Percentiles rank a stretch among this genome's conserved stretches.
Conservation (phyloP, 345 rosid species). For the Zanthoxylum bungeanum region DNA sequence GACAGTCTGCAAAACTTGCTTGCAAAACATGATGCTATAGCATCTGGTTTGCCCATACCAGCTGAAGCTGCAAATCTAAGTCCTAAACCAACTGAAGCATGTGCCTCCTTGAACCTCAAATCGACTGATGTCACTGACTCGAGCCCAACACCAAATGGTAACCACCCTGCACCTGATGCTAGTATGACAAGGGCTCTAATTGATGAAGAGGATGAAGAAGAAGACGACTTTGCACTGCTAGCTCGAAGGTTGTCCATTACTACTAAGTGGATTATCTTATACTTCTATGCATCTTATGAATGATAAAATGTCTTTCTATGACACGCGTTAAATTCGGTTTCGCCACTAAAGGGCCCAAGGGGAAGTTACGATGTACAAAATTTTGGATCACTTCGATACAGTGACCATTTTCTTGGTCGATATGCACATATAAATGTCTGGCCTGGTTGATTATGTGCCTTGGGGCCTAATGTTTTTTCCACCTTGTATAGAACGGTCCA, state of each 20-base stretch:
- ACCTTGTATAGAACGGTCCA: too few species aligned
- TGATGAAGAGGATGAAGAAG: conserved; percentile 91
- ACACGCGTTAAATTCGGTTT: too few species aligned
- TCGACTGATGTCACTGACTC: conserved; percentile 47
- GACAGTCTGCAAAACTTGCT: conserved; percentile 74
- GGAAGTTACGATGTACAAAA: too few species aligned
- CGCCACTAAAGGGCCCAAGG: too few species aligned
- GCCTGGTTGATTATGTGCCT: too few species aligned
- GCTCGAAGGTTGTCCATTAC: conserved; percentile 72
- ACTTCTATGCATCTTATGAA: too few species aligned
- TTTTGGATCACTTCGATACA: too few species aligned
- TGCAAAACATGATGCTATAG: conserved; percentile 84
- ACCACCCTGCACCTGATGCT: conserved; percentile 37
- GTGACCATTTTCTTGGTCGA: too few species aligned
- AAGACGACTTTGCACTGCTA: conserved; percentile 93
- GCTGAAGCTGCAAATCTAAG: conserved; percentile 24
- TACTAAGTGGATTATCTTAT: too few species aligned
- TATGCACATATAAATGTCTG: too few species aligned
- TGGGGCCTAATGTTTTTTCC: too few species aligned
- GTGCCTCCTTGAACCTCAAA: conserved; percentile 34
- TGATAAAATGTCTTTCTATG: too few species aligned
- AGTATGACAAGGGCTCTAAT: conserved; percentile 35
- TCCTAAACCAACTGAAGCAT: conserved; percentile 31
- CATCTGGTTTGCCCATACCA: conserved; percentile 71
- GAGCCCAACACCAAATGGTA: conserved; percentile 38